Conservation (phyloP, 169 alveolate species). For the Besnoitia besnoiti region DNA sequence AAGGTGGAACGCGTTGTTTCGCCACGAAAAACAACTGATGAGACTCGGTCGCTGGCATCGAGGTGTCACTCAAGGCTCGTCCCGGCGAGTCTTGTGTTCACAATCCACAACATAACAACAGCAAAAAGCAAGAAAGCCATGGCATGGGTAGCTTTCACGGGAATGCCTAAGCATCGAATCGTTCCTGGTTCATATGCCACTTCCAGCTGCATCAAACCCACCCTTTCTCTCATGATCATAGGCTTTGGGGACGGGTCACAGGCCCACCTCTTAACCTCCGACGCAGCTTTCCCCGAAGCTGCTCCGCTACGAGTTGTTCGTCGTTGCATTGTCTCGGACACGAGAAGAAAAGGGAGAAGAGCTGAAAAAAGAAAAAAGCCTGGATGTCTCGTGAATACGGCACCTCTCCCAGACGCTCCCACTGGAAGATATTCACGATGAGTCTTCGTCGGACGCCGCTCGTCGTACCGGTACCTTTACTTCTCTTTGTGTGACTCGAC, state of each 20-base stretch:
- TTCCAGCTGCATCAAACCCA: conserved; percentile 17
- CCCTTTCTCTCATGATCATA: conserved; percentile 35
- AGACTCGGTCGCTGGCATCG: not conserved
- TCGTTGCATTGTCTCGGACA: not conserved
- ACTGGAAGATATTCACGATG: too few relatives aligned
- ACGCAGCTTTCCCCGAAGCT: not conserved
- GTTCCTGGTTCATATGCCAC: conserved; percentile 22
- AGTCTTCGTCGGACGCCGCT: too few relatives aligned
- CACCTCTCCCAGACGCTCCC: too few relatives aligned
- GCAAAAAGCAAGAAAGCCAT: conserved; percentile 4
- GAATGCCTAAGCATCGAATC: not conserved
- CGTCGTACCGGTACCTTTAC: too few relatives aligned
- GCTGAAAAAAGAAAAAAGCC: not conserved
- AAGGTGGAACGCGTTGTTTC: not conserved
- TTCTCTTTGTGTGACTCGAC: too few relatives aligned
- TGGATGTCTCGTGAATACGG: not conserved
- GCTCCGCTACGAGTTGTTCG: not conserved
- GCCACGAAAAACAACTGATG: not conserved
- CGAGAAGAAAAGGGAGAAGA: not conserved
- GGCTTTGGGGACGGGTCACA: not conserved
- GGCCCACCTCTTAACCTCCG: not conserved
- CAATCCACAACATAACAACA: conserved; percentile 22
- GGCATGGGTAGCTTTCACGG: conserved; percentile 26
- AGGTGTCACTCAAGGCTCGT: not conserved
- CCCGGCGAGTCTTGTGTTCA: conserved; percentile 33